Base-by-base conservation (phyloP, 352 stramenopile species). In the Globisporangium cylindrosporum region DNA sequence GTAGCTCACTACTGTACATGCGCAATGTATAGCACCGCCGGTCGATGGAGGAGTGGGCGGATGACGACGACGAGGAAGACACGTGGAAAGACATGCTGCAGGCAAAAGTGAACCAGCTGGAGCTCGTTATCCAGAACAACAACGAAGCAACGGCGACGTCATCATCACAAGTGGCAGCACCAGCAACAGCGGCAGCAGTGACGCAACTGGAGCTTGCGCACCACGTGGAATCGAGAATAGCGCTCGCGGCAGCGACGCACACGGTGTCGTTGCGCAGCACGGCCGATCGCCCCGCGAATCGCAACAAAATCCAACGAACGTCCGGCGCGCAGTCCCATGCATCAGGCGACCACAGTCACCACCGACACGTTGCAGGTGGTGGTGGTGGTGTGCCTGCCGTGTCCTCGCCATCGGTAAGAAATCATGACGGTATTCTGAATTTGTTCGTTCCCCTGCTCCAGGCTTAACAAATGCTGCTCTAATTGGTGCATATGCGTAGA, bases 21-120 rank as follows among this genome's bases (percentile, higher is more conserved):
- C 34, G 14, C 20, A 20, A n/a, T 14, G 24, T 41, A 2, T 62
- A 83, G 78, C 73, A 80, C 51, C 74, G 71, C 3, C 84, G 77
- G 57, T 88, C 83, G 0, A 92, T 94, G 64, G 83, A 86, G 49
- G 79, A 91, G 24, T 94, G 86, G 86, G 83, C 80, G 3, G 86
- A 92, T 9, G 79, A 91, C 14, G 86, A 94, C 25, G 86, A 92
- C 15, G 86, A 94, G 66, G 86, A 92, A 59, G 86, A 94, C 41
- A 80, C 78, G 48, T 94, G 82, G 82, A 92, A 91, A 66, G 86
- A 94, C 6, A 76, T 81, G 60, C 74, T 94, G 59, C 86, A 94
- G 74, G 82, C 82, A 48, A 85, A 85, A 22, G 84, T 94, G 18
- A 88, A 91, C 57, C 81, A 94, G 62, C 66, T 94, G 49, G 82